phyloP scores from a whole-genome alignment of 192 early-diverging fungal species.

The Umbelopsis ramanniana region DNA sequence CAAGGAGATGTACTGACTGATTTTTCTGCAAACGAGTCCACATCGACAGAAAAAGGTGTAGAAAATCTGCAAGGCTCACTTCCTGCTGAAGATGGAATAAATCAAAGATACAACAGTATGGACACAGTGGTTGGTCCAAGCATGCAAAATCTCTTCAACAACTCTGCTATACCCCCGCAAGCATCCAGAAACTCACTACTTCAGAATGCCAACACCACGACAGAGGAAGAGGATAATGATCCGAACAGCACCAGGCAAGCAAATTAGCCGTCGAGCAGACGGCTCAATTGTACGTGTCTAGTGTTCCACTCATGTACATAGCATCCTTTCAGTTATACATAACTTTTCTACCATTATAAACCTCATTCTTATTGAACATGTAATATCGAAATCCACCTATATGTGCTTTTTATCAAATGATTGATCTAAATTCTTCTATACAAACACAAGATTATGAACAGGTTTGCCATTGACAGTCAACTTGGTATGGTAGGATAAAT shows the following conservation, averaged over 20 bases:
- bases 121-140: slow-evolving; percentile 8
- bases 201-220: not conserved
- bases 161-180: not conserved
- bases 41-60: not conserved
- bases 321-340: not conserved
- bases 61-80: not conserved
- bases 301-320: not conserved
- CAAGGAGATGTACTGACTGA: slow-evolving; percentile 16
- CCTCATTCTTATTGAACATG: too few species aligned
- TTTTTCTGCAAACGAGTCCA: not conserved
- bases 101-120: slow-evolving; percentile 9
- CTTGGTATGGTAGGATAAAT: slow-evolving; percentile 10
- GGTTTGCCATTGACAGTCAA: not conserved
- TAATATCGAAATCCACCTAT: not conserved
- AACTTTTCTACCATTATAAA: too few species aligned
- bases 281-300: not conserved
- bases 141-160: not conserved
- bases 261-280: not conserved
- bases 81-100: not conserved
- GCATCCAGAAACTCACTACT: not conserved
- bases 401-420: not conserved
- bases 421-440: slow-evolving; percentile 7
- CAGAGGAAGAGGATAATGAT: not conserved
- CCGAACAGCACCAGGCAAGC: not conserved
- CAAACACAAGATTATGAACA: slow-evolving; percentile 13